These are phyloP conservation scores for Citrus glauca DNA, from an alignment of 345 rosid species.

Conservation along the genomic window DNA sequence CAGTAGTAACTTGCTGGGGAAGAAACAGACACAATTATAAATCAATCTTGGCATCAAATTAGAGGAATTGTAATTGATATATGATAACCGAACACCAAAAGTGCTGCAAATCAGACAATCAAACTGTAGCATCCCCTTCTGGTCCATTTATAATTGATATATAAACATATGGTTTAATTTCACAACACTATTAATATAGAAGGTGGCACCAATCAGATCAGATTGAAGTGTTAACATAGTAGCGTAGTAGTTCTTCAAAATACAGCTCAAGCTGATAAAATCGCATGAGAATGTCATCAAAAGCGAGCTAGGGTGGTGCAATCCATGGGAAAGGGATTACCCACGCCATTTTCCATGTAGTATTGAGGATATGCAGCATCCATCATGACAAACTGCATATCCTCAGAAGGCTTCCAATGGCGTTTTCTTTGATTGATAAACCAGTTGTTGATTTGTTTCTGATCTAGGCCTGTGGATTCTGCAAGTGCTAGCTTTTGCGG, in stretches of 20 bases:
- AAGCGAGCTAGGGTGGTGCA: constrained; percentile 41
- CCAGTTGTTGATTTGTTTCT: constrained; percentile 99
- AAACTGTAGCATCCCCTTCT: not conserved
- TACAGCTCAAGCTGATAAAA: not conserved
- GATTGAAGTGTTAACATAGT: not conserved
- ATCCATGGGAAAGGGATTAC: constrained; percentile 82
- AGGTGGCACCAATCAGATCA: not conserved
- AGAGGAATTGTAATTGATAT: not conserved
- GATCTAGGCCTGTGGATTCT: constrained; percentile 86
- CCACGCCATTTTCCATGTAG: constrained; percentile 70
- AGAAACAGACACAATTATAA: not conserved
- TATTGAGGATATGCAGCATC: constrained; percentile 78
- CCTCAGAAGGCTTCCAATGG: constrained; percentile 99
- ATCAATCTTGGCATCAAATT: not conserved
- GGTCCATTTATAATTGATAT: not conserved
- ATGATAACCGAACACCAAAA: not conserved
- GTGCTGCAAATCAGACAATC: not conserved
- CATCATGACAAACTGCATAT: constrained; percentile 92
- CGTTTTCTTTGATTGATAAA: constrained; percentile 97
- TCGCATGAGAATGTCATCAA: constrained; percentile 21
- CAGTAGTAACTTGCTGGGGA: not conserved
- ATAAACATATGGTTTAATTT: too few relatives aligned
- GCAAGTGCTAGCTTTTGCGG: constrained; percentile 87
- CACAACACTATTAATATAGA: not conserved
- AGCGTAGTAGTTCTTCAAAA: not conserved